Evolutionary conservation across 2,329 filamentous ascomycete genomes (phyloP), one percentile per base, ranked within the genome.

Genomic region (Lojkania enalia): DNA sequence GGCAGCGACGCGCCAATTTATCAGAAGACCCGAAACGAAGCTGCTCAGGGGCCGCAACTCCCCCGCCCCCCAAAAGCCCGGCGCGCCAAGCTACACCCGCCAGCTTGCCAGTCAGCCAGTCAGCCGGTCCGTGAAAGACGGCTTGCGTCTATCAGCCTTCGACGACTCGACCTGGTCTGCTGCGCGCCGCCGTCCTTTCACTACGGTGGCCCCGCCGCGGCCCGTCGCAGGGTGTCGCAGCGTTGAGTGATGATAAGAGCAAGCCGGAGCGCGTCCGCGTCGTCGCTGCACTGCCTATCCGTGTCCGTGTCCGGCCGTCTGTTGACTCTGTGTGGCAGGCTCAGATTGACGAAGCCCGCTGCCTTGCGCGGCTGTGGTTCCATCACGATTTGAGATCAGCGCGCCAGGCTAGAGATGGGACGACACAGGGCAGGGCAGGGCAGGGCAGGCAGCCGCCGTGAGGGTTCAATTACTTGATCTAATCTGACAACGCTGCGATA

Each of bases 401-500:
- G 20, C 21, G 20, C 30, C 31, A 33, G n/a, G n/a, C n/a, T n/a
- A n/a, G n/a, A n/a, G n/a, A n/a, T n/a, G n/a, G n/a, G n/a, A n/a
- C n/a, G n/a, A n/a, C n/a, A n/a, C n/a, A n/a, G n/a, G n/a, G n/a
- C n/a, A n/a, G n/a, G n/a, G n/a, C n/a, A n/a, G n/a, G 19, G 20
- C 35, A 40, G 37, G 16, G 32, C 47, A 64, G 47, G 46, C 55
- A 39, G 63, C 70, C 71, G 57, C 60, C 19, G 33, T 79, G 77
- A 77, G 56, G 73, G 77, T 71, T n/a, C 69, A 62, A 75, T 75
- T 70, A 80, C 79, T 82, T 82, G 78, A 81, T 82, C 78, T 81
- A 81, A 81, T 81, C 78, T 79, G 78, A 81, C 68, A 68, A 66
- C 62, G 39, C 39, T 30, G 39, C 39, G 49, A 7, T 7, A 47